Conservation (phyloP, 2,329 filamentous ascomycete genomes). For the Paracamarosporium sp. region DNA sequence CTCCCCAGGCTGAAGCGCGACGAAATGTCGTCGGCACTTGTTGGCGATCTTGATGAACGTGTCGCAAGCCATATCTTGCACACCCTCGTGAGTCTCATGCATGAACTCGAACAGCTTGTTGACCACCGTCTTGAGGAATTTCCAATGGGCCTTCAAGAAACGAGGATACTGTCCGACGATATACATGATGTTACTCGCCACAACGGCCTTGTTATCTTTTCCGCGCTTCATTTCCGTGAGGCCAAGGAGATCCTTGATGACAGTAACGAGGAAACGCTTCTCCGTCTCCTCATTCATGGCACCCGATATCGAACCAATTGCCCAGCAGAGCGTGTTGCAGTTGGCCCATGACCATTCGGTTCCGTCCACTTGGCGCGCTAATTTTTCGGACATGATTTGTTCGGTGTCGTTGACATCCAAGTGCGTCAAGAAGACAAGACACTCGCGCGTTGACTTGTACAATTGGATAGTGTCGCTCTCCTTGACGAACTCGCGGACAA, state of each 20-base stretch:
- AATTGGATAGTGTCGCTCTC: constrained; percentile 98
- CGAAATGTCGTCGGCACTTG: constrained; percentile 96
- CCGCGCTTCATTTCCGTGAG: constrained; percentile 99
- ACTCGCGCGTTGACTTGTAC: constrained; percentile 98
- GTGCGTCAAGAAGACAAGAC: constrained; percentile 95
- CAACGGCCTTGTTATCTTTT: constrained; percentile 99
- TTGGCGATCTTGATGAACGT: constrained; percentile 99
- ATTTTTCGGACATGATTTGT: constrained; percentile 98
- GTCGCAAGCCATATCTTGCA: constrained; percentile 99
- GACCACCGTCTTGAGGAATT: constrained; percentile 98
- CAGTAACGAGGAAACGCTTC: constrained; percentile 96
- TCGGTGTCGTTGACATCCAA: constrained; percentile 97
- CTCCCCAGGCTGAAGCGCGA: constrained; percentile 93
- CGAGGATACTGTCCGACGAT: constrained; percentile 98
- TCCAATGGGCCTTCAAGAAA: constrained; percentile 99
- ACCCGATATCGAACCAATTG: constrained; percentile 96
- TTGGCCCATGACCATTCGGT: constrained; percentile 99
- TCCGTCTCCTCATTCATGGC: constrained; percentile 99
- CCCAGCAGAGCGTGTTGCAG: constrained; percentile 99
- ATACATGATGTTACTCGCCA: constrained; percentile 99
- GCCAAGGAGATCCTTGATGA: constrained; percentile 96
- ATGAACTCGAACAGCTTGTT: constrained; percentile 99
- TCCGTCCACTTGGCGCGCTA: constrained; percentile 92
- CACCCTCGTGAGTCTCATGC: constrained; percentile 99
- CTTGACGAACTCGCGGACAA: constrained; percentile 98